Base-by-base conservation (phyloP, 192 early-diverging fungal species). In the Fimicolochytrium jonesii region DNA sequence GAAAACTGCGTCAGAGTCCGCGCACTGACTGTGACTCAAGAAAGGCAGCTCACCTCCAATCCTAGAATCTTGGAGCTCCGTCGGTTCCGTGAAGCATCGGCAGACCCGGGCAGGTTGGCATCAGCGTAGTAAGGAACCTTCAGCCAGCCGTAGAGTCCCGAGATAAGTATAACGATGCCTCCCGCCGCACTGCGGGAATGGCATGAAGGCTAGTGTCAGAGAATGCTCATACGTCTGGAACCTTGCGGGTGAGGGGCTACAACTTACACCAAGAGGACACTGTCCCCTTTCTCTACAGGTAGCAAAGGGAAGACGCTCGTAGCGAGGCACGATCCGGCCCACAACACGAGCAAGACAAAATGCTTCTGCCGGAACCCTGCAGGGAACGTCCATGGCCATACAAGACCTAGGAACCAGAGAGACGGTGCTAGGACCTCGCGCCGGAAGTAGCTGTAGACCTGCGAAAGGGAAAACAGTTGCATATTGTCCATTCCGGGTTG, bases 391-490 rank as follows among this genome's bases (percentile, higher is more conserved):
- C 84, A 64, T 55, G 91, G 90, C 80, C 87, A 88, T 5, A 71
- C 13, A 0, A 85, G 41, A 2, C 90, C 85, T 20, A 86, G 69
- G 31, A 87, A 42, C 32, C 83, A 51, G 63, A 97, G 87, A 44
- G 76, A 77, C 2, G 72, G 66, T 0, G 84, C 84, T 29, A 92
- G 72, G 32, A 86, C 60, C 36, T 76, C 76, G 1, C 94, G 84
- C 48, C 86, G 68, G 69, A 97, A 97, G 71, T 90, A 97, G 55
- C 88, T 92, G 46, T 80, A 87, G n/a, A 90, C 87, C 87, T 89
- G 31, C 37, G 26, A 3, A n/a, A n/a, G n/a, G 15, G 5, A 33
- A 25, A 58, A 17, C 17, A 23, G 31, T 32, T 4, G 29, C 23
- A 31, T 28, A 30, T 25, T 56, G 31, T 13, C 23, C 47, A 15